Evolutionary conservation across 495 filamentous ascomycete genomes (phyloP).

Genomic region (Aspergillus coremiiformis): DNA sequence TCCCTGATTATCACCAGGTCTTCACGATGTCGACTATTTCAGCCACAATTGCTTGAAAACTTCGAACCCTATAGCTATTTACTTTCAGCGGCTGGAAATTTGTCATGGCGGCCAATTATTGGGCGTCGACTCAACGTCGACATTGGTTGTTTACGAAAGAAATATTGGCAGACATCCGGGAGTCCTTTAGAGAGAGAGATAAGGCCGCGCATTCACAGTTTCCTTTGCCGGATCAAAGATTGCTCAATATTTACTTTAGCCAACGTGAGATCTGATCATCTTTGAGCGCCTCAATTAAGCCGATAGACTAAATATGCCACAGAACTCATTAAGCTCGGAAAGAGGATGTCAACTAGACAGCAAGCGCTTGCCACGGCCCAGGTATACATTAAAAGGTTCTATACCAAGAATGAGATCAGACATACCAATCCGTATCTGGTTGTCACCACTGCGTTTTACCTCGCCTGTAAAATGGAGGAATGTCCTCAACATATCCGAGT

Average conservation of each 20-base stretch:
- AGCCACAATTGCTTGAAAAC: conserved; percentile 1
- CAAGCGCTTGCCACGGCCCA: conserved; percentile 93
- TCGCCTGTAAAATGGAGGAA: conserved; percentile 98
- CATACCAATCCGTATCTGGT: conserved; percentile 91
- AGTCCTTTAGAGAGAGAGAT: conserved; percentile 66
- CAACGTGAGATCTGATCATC: conserved; percentile 53
- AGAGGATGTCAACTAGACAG: conserved; percentile 70
- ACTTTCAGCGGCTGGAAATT: not conserved
- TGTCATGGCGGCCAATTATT: conserved; percentile 90
- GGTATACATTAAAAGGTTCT: conserved; percentile 89
- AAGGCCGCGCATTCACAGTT: conserved; percentile 63
- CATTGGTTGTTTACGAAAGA: conserved; percentile 86
- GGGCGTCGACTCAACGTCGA: conserved; percentile 84
- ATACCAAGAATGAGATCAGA: conserved; percentile 82
- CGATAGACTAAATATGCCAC: conserved; percentile 9
- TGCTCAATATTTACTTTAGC: conserved; percentile 88
- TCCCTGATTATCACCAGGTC: not conserved
- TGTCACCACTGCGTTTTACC: conserved; percentile 82
- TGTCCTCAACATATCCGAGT: conserved; percentile 92
- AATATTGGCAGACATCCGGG: conserved; percentile 64
- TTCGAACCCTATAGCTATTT: not conserved
- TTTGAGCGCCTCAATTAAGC: not conserved
- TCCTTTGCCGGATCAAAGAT: conserved; percentile 70
- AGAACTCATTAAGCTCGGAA: conserved; percentile 79
- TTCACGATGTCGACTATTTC: not conserved